Conservation (phyloP, 192 early-diverging fungal species). For the Backusella tuberculispora region DNA sequence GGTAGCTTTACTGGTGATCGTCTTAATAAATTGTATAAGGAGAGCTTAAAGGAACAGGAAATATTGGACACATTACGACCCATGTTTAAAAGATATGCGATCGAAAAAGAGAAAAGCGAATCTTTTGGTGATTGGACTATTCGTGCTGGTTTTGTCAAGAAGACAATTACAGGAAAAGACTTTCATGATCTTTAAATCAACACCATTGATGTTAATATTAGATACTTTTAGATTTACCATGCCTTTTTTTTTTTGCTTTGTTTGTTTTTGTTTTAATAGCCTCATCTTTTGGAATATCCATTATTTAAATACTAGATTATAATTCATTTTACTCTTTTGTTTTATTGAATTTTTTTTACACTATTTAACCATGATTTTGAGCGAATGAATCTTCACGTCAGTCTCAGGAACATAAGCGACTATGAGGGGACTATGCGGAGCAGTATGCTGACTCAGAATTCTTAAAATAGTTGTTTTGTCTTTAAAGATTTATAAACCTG, state of each 20-base stretch:
- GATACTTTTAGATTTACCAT: neutral
- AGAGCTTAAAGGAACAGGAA: constrained; percentile 85
- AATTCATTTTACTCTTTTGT: too few species aligned
- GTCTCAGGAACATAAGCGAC: too few species aligned
- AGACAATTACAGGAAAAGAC: constrained; percentile 68
- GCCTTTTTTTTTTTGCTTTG: neutral
- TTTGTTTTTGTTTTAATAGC: neutral
- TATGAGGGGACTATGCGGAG: too few species aligned
- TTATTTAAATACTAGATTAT: too few species aligned
- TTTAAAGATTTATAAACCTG: too few species aligned
- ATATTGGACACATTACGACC: constrained; percentile 80
- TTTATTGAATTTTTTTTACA: too few species aligned
- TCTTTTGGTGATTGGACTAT: constrained; percentile 95
- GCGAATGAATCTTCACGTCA: too few species aligned
- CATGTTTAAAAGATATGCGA: constrained; percentile 79
- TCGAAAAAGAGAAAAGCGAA: constrained; percentile 71
- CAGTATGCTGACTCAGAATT: too few species aligned
- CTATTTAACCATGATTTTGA: too few species aligned
- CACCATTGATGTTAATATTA: neutral
- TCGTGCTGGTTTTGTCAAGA: constrained; percentile 80
- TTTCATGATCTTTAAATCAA: constrained; percentile 56
- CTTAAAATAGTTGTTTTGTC: too few species aligned
- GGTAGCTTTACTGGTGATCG: constrained; percentile 84
- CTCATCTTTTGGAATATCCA: neutral
- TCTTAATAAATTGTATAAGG: constrained; percentile 89